Evolutionary conservation across 768 basidiomycete genomes (phyloP).

Genomic region (Russula lepida): DNA sequence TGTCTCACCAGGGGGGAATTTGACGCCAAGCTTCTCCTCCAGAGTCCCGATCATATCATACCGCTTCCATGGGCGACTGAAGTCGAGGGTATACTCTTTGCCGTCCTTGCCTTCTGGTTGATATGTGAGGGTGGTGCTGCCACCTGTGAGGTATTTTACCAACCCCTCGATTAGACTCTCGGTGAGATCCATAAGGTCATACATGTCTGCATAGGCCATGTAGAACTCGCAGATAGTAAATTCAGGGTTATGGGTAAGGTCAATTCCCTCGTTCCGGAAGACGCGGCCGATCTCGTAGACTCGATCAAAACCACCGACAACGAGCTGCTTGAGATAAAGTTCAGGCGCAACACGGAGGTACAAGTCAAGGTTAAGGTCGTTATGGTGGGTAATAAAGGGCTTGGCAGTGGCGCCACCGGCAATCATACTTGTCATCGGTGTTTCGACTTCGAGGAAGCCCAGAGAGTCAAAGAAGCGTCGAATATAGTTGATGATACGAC

Average conservation of each 20-base stretch:
- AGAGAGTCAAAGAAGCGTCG: conserved; percentile 82
- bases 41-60: conserved; percentile 97
- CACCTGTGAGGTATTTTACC: conserved; percentile 79
- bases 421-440: conserved; percentile 93
- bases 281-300: conserved; percentile 98
- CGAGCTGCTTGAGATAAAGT: conserved; percentile 94
- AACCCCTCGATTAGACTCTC: conserved; percentile 85
- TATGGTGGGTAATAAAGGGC: conserved; percentile 98
- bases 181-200: conserved; percentile 96
- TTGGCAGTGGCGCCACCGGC: conserved; percentile 98
- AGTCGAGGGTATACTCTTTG: conserved; percentile 71
- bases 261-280: conserved; percentile 97
- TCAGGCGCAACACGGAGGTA: conserved; percentile 98
- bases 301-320: conserved; percentile 94
- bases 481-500: conserved; percentile 86
- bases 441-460: conserved; percentile 98
- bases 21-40: conserved; percentile 86
- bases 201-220: conserved; percentile 99
- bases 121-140: conserved; percentile 70
- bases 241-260: conserved; percentile 98
- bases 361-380: conserved; percentile 92
- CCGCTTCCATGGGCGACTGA: conserved; percentile 92
- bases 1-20: conserved; percentile 88
- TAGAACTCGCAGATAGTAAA: conserved; percentile 99
- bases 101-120: conserved; percentile 93